phyloP scores from a whole-genome alignment of 495 filamentous ascomycete species.

The Rhizodiscina lignyota region DNA sequence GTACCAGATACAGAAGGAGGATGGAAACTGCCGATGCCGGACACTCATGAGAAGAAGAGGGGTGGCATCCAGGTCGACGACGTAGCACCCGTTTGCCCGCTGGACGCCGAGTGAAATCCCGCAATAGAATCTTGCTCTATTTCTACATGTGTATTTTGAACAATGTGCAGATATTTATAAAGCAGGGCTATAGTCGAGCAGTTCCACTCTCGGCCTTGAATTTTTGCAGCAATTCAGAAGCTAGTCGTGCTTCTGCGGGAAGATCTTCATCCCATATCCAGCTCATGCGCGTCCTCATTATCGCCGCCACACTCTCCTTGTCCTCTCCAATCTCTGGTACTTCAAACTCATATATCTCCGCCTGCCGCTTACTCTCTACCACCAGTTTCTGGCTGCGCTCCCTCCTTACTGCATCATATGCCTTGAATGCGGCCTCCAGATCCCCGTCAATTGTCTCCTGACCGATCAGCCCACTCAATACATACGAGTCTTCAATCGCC shows the following conservation, averaged over 20 bases:
- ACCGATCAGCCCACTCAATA: conserved; percentile 10
- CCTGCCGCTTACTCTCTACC: conserved; percentile 11
- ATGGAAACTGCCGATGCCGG: conserved; percentile 70
- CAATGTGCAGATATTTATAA: too few species aligned
- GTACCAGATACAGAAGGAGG: conserved; percentile 70
- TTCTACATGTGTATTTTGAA: too few species aligned
- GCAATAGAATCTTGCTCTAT: too few species aligned
- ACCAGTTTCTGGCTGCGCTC: conserved; percentile 21
- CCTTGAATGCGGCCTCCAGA: conserved; percentile 35
- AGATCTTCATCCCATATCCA: conserved; percentile 47
- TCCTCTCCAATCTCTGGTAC: conserved; percentile 15
- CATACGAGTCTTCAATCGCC: conserved; percentile 18
- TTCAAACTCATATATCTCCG: conserved; percentile 19
- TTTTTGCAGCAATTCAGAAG: too few species aligned
- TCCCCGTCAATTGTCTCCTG: conserved; percentile 14
- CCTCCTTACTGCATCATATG: conserved; percentile 42
- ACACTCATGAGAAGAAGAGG: conserved; percentile 66
- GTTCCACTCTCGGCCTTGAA: too few species aligned
- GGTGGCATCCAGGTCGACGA: conserved; percentile 85
- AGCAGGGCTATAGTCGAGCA: too few species aligned
- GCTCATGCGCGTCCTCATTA: conserved; percentile 30
- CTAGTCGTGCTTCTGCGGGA: too few species aligned
- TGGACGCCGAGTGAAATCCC: too few species aligned
- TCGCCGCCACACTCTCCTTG: conserved; percentile 16
- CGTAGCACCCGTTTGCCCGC: too few species aligned